Percentiles rank a stretch among this genome's conserved stretches.
Evolutionary conservation across 306 rosid genomes (phyloP).

Genomic region (Quercus engelmannii): DNA sequence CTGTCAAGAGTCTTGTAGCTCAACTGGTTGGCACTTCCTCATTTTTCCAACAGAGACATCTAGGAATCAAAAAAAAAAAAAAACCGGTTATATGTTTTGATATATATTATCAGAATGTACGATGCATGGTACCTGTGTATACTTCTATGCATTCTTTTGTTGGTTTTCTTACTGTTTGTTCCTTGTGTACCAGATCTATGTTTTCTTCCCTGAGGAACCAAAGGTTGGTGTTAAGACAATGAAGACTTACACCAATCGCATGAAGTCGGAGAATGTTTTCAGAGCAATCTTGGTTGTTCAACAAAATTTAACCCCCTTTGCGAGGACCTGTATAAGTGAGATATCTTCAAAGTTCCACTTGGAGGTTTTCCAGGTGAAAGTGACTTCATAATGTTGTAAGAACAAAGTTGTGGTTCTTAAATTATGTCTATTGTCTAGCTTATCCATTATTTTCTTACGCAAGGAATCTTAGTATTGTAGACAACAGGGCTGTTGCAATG

Average conservation of each 20-base stretch:
- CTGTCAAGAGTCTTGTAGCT: too few relatives aligned
- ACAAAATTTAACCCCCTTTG: constrained; percentile 52
- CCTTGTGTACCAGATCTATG: constrained; percentile 49
- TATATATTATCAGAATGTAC: not conserved
- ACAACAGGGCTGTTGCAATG: not conserved
- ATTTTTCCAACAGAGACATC: too few relatives aligned
- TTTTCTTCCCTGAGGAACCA: constrained; percentile 65
- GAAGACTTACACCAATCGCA: constrained; percentile 54
- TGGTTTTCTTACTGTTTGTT: not conserved
- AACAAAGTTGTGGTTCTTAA: not conserved
- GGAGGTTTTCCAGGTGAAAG: constrained; percentile 79
- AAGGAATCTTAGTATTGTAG: not conserved
- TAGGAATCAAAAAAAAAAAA: too few relatives aligned
- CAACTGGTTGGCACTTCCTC: too few relatives aligned
- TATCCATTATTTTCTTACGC: not conserved
- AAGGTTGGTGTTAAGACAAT: constrained; percentile 60
- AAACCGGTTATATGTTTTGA: not conserved
- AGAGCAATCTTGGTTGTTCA: constrained; percentile 65
- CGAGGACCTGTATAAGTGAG: constrained; percentile 39
- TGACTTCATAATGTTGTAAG: not conserved
- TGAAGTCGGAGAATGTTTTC: constrained; percentile 64
- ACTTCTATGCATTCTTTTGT: not conserved
- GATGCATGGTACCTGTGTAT: not conserved
- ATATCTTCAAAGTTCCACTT: constrained; percentile 46
- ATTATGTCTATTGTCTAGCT: not conserved